phyloP scores from a whole-genome alignment of 1,139 yeast species.

The Pichia sp. region DNA sequence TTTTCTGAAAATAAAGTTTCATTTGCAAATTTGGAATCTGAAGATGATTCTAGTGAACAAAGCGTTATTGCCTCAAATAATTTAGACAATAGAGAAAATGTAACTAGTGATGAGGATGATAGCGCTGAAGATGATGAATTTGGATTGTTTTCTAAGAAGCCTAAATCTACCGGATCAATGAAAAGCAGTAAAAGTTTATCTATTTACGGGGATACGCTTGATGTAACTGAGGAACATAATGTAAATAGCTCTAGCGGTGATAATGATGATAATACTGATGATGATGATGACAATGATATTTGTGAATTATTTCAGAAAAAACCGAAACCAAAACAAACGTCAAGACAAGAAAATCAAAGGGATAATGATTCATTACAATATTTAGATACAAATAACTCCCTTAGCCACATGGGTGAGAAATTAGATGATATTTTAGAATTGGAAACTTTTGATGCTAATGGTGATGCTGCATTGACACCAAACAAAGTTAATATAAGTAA shows the following conservation, averaged over 20 bases:
- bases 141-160: slow-evolving; percentile 15
- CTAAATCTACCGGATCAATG: not conserved
- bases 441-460: not conserved
- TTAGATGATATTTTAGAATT: slow-evolving; percentile 1
- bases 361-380: too few species aligned
- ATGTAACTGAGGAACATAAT: not conserved
- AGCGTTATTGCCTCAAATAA: not conserved
- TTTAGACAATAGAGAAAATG: not conserved
- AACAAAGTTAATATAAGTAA: not conserved
- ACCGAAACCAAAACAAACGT: not conserved
- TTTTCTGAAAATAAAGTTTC: slow-evolving; percentile 63
- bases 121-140: slow-evolving; percentile 13
- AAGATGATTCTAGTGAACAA: slow-evolving; percentile 1
- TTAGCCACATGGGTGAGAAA: not conserved
- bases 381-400: not conserved
- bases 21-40: slow-evolving; percentile 34
- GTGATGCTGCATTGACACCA: too few species aligned
- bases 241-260: not conserved
- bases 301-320: slow-evolving; percentile 2
- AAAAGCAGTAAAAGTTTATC: not conserved
- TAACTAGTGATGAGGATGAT: slow-evolving; percentile 2
- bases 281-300: slow-evolving; percentile 1
- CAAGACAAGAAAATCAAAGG: not conserved
- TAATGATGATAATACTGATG: not conserved
- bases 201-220: not conserved